Evolutionary conservation across 2,329 filamentous ascomycete genomes (phyloP).

Genomic region (Aspergillus sp.): DNA sequence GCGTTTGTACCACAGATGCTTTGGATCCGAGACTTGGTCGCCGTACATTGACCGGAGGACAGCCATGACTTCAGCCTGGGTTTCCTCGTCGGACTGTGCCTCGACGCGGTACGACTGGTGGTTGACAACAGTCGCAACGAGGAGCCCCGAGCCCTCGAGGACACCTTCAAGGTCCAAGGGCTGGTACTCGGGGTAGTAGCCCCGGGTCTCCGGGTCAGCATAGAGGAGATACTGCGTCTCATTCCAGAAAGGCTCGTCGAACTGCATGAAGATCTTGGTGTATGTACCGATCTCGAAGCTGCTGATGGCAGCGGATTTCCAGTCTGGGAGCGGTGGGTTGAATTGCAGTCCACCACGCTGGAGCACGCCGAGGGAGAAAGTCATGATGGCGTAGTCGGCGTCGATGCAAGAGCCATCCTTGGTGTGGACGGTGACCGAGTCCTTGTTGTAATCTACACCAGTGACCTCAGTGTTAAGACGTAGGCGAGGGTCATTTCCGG

Average conservation of each 20-base stretch:
- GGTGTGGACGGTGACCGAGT: conserved; percentile 56
- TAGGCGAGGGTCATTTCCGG: conserved; percentile 55
- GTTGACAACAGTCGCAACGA: conserved; percentile 64
- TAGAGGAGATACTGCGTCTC: conserved; percentile 55
- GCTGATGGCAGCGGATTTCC: conserved; percentile 64
- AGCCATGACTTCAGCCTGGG: conserved; percentile 55
- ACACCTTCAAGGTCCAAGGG: conserved; percentile 60
- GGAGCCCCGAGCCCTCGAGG: conserved; percentile 60
- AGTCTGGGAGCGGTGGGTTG: conserved; percentile 58
- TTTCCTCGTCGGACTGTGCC: conserved; percentile 58
- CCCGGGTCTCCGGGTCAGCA: conserved; percentile 47
- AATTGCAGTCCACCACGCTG: conserved; percentile 62
- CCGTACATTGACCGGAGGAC: conserved; percentile 63
- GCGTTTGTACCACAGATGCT: conserved; percentile 60
- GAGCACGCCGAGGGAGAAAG: conserved; percentile 67
- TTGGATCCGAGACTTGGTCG: conserved; percentile 58
- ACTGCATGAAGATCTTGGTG: conserved; percentile 71
- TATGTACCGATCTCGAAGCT: conserved; percentile 69
- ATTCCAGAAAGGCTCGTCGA: conserved; percentile 64
- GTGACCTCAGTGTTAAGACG: conserved; percentile 60
- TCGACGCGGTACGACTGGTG: conserved; percentile 60
- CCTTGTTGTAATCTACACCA: conserved; percentile 53
- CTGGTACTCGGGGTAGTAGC: conserved; percentile 64
- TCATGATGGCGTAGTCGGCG: conserved; percentile 64
- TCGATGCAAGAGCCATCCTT: conserved; percentile 55